Conservation (phyloP, 495 filamentous ascomycete genomes). For the Evernia prunastri region DNA sequence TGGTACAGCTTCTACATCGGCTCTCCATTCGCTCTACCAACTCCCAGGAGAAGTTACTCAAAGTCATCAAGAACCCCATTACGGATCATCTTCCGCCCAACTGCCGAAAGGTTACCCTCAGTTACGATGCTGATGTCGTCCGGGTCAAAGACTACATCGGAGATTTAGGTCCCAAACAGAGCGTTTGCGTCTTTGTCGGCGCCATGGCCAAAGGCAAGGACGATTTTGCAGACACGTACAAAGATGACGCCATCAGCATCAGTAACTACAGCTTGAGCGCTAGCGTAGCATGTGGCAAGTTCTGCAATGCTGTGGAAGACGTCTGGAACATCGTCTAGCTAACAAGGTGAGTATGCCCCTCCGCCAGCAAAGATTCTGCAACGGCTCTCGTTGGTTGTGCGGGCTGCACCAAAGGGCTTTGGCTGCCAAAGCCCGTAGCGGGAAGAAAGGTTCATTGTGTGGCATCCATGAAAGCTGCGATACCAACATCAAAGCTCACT, state of each 20-base stretch:
- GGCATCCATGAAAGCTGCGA: slow-evolving; percentile 35
- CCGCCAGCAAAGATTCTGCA: slow-evolving; percentile 3
- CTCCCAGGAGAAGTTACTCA: slow-evolving; percentile 93
- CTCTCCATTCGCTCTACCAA: slow-evolving; percentile 92
- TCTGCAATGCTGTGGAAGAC: slow-evolving; percentile 97
- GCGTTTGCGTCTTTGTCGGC: slow-evolving; percentile 93
- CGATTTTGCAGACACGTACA: slow-evolving; percentile 88
- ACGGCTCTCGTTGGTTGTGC: slow-evolving; percentile 8
- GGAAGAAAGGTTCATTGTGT: slow-evolving; percentile 20
- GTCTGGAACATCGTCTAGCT: slow-evolving; percentile 83
- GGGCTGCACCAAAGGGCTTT: slow-evolving; percentile 5
- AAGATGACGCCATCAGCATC: slow-evolving; percentile 95
- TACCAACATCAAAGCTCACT: slow-evolving; percentile 47
- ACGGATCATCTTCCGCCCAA: slow-evolving; percentile 94
- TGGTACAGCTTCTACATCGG: slow-evolving; percentile 97
- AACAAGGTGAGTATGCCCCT: slow-evolving; percentile 16
- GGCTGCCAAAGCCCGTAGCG: slow-evolving; percentile 11
- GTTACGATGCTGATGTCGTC: slow-evolving; percentile 82
- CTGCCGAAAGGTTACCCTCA: slow-evolving; percentile 94
- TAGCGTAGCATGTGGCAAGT: slow-evolving; percentile 97
- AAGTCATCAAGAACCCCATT: slow-evolving; percentile 96
- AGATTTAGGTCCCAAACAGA: slow-evolving; percentile 70
- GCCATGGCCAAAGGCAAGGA: slow-evolving; percentile 97
- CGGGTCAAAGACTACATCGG: slow-evolving; percentile 84
- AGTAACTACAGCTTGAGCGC: slow-evolving; percentile 96